Evolutionary conservation across 306 rosid species (phyloP).

Genomic region (Trifolium fragiferum): DNA sequence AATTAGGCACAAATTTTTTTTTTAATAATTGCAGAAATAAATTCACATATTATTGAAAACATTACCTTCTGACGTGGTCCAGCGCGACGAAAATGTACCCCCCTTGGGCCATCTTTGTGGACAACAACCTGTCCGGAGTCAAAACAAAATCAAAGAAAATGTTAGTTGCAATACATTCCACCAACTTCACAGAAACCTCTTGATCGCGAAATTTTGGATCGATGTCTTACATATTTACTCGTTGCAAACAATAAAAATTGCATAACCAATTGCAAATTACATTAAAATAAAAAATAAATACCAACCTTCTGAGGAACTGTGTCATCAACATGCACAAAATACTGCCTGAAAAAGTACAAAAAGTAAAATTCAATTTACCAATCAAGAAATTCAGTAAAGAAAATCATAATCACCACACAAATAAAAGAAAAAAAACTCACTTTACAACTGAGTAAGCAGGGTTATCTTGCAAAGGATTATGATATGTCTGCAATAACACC

Average conservation of each 20-base stretch:
- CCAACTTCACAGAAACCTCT: slow-evolving; percentile 32
- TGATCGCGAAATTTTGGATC: slow-evolving; percentile 8
- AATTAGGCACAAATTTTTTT: background rate
- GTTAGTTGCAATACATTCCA: background rate
- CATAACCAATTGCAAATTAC: slow-evolving; percentile 13
- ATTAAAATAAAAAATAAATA: background rate
- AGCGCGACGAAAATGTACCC: slow-evolving; percentile 91
- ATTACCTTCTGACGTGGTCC: slow-evolving; percentile 95
- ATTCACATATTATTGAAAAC: background rate
- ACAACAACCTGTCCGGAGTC: slow-evolving; percentile 61
- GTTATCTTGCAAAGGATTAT: slow-evolving; percentile 89
- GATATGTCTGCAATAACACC: slow-evolving; percentile 62
- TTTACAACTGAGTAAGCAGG: slow-evolving; percentile 95
- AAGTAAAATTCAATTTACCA: slow-evolving; percentile 26
- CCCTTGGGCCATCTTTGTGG: slow-evolving; percentile 85
- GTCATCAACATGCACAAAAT: slow-evolving; percentile 89
- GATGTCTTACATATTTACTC: slow-evolving; percentile 20
- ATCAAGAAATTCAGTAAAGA: background rate
- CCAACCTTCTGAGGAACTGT: slow-evolving; percentile 78
- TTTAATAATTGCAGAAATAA: slow-evolving; percentile 14
- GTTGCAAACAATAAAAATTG: slow-evolving; percentile 11
- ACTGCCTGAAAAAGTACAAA: slow-evolving; percentile 67
- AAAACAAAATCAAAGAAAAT: slow-evolving; percentile 8
- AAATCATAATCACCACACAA: background rate
- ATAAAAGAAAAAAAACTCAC: slow-evolving; percentile 44